Conservation (phyloP, 805 yeast genomes). For the Maudiozyma bulderi region DNA sequence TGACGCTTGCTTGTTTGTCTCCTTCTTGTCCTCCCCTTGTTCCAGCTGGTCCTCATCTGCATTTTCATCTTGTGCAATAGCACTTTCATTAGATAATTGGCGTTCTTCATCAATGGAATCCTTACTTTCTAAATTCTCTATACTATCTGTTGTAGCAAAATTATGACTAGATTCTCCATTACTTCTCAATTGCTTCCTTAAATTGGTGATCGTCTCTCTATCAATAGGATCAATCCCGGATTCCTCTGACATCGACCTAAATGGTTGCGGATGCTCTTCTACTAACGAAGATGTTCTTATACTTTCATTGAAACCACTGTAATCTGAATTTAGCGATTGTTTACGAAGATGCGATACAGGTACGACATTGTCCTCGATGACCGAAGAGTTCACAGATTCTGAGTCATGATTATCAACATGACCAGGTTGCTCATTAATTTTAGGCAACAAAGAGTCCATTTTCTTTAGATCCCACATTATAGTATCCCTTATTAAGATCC, state of each 20-base stretch:
- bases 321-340: slow-evolving; percentile 11
- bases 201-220: not conserved
- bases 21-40: not conserved
- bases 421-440: not conserved
- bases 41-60: not conserved
- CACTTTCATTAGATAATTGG: not conserved
- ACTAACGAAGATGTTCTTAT: slow-evolving; percentile 19
- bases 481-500: slow-evolving; percentile 28
- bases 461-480: slow-evolving; percentile 26
- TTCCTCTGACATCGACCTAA: slow-evolving; percentile 7
- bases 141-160: slow-evolving; percentile 2
- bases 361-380: not conserved
- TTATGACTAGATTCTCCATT: not conserved
- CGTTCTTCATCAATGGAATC: not conserved
- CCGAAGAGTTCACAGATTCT: not conserved
- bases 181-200: slow-evolving; percentile 3
- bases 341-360: not conserved
- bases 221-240: slow-evolving; percentile 2
- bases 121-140: not conserved
- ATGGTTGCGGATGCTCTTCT: slow-evolving; percentile 18
- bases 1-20: not conserved
- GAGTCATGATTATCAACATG: not conserved
- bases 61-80: not conserved
- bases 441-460: slow-evolving; percentile 3
- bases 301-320: slow-evolving; percentile 16